Conservation (phyloP, 257 asterid species). For the Solanum ossicruentum region DNA sequence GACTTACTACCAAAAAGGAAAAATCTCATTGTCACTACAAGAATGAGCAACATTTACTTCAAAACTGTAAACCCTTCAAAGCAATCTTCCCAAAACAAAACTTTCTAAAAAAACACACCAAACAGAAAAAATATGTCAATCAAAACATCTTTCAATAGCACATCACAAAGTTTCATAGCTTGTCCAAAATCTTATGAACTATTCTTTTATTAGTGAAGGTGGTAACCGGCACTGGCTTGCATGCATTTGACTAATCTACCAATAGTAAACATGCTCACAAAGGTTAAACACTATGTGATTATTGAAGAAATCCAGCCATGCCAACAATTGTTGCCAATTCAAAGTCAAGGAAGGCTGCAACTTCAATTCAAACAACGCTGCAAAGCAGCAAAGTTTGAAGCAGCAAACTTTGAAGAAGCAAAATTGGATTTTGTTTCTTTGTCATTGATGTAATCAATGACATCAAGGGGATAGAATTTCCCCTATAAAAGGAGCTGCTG, state of each 20-base stretch:
- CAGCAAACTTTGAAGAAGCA: too few species aligned
- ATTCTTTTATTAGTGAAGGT: background rate
- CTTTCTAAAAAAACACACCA: background rate
- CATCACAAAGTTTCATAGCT: background rate
- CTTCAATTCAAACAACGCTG: too few species aligned
- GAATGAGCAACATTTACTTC: background rate
- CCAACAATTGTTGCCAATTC: too few species aligned
- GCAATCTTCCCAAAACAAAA: background rate
- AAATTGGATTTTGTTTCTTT: too few species aligned
- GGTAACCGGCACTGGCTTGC: background rate
- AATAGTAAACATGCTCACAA: background rate
- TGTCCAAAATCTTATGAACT: background rate
- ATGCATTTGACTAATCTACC: background rate
- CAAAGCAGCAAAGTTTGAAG: too few species aligned
- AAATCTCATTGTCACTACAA: background rate
- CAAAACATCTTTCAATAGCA: background rate
- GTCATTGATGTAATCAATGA: too few species aligned
- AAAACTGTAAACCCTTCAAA: background rate
- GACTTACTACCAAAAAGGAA: constrained; percentile 51
- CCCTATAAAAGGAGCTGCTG: too few species aligned
- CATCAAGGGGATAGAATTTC: too few species aligned
- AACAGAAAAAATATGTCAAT: background rate
- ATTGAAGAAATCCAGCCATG: too few species aligned
- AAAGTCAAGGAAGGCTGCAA: too few species aligned
- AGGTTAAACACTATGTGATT: background rate